These are phyloP conservation scores for Escallonia rubra DNA, from an alignment of 129 eudicot genomes.

Conservation along the genomic window DNA sequence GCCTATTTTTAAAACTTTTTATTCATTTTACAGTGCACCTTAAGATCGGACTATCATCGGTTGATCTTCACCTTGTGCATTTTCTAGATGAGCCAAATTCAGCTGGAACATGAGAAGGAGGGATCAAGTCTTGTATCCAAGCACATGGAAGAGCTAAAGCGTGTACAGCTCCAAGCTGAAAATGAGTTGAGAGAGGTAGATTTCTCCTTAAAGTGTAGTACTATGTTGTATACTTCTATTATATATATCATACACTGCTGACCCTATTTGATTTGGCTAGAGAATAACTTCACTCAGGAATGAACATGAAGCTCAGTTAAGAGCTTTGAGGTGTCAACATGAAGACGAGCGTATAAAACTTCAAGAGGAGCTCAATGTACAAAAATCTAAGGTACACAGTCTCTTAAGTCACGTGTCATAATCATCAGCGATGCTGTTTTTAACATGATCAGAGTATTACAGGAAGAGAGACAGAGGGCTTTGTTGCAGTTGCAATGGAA, in stretches of 20 bases:
- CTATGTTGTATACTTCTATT: constrained; percentile 3
- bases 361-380: constrained; percentile 80
- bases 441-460: constrained; percentile 16
- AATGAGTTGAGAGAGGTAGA: constrained; percentile 80
- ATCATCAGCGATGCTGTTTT: constrained; percentile 1
- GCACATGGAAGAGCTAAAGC: constrained; percentile 61
- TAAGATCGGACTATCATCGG: background rate
- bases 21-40: background rate
- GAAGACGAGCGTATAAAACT: constrained; percentile 84
- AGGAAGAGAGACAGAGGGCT: constrained; percentile 96
- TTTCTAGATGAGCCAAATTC: constrained; percentile 51
- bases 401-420: background rate
- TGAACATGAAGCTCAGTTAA: constrained; percentile 83
- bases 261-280: constrained; percentile 21
- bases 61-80: constrained; percentile 4
- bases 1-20: background rate
- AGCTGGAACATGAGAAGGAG: constrained; percentile 51
- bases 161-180: constrained; percentile 62
- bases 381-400: constrained; percentile 63
- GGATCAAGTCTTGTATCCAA: constrained; percentile 50
- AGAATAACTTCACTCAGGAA: constrained; percentile 54
- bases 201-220: background rate
- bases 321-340: constrained; percentile 72
- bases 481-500: constrained; percentile 81
- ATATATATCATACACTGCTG: constrained; percentile 8